Base-by-base conservation (phyloP, 345 rosid species). In the Raphanus sativus region DNA sequence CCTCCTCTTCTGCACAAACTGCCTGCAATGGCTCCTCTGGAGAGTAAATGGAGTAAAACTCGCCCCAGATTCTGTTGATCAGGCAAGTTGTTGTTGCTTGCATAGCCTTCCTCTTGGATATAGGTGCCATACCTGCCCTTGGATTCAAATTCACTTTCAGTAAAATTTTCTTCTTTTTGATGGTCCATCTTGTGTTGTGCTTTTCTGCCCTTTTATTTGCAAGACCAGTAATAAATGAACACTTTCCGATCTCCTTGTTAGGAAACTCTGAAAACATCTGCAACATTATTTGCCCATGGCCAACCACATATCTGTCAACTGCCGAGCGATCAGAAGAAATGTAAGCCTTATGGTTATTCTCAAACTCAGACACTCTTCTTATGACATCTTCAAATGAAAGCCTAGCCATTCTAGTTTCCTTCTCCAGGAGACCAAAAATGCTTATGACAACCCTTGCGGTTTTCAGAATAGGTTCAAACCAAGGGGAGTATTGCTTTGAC, bases 31-130 rank as follows among this genome's bases (percentile, higher is more conserved):
- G 21, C 58, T 83, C 89, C 62, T 91, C 92, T 3, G 88, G 90
- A 16, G 67, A 74, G 83, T 87, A 84, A 72, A 84, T 88, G 8
- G 95, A 92, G 80, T 88, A 94, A 82, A 76, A 90, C 61, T 90
- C 97, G 0, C 91, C 95, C 98, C 98, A 94, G 29, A 92, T 86
- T 77, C 93, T 88, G 83, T 90, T 90, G 77, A 94, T 86, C 17
- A 91, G 83, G 70, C 75, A 81, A 42, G 98, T 94, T 65, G 97
- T 88, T 36, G 98, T 91, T 3, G 97, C 97, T 82, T 80, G 92
- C 98, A 94, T 94, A 59, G 76, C 91, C 78, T 90, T 86, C 74
- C 87, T 87, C 75, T 83, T 91, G 56, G 96, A 89, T 54, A 55
- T 64, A 66, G 88, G 84, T 59, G 67, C 80, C 84, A 87, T 84